Evolutionary conservation across 2,329 filamentous ascomycete species (phyloP).

Genomic region (Botrytis pseudocinerea): DNA sequence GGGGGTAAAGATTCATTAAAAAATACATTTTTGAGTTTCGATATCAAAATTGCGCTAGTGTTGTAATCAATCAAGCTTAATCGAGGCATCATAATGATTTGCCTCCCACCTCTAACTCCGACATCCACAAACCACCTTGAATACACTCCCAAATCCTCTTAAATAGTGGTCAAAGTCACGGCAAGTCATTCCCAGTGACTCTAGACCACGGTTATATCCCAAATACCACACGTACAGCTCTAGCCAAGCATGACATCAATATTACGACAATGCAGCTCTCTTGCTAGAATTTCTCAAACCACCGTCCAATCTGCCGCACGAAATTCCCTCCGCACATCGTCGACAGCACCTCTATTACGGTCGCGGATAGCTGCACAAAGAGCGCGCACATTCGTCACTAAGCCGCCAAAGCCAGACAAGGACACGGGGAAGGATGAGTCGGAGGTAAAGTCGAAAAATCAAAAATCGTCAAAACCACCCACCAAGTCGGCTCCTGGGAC

Average conservation of each 20-base stretch:
- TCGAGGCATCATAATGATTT: slow-evolving; percentile 23
- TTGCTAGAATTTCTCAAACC: slow-evolving; percentile 62
- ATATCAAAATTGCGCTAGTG: slow-evolving; percentile 21
- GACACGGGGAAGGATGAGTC: slow-evolving; percentile 31
- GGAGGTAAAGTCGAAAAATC: slow-evolving; percentile 38
- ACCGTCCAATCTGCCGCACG: slow-evolving; percentile 54
- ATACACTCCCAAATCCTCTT: slow-evolving; percentile 25
- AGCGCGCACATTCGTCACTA: slow-evolving; percentile 31
- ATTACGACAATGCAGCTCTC: slow-evolving; percentile 64
- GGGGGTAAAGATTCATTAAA: not conserved
- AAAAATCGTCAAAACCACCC: slow-evolving; percentile 40
- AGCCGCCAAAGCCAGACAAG: slow-evolving; percentile 29
- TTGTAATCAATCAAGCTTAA: slow-evolving; percentile 20
- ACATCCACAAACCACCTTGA: slow-evolving; percentile 16
- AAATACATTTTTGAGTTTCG: slow-evolving; percentile 2
- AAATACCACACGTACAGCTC: slow-evolving; percentile 26
- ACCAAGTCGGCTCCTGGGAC: slow-evolving; percentile 44
- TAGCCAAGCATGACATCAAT: slow-evolving; percentile 62
- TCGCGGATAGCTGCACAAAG: slow-evolving; percentile 40
- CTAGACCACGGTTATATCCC: slow-evolving; percentile 22
- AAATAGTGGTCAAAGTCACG: slow-evolving; percentile 31
- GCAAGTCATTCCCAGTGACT: slow-evolving; percentile 30
- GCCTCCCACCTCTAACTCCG: slow-evolving; percentile 22
- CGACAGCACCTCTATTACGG: slow-evolving; percentile 44
- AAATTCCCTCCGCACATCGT: slow-evolving; percentile 47